These are phyloP conservation scores for Pulicaria dysenterica DNA, from an alignment of 129 eudicot genomes.

Conservation along the genomic window DNA sequence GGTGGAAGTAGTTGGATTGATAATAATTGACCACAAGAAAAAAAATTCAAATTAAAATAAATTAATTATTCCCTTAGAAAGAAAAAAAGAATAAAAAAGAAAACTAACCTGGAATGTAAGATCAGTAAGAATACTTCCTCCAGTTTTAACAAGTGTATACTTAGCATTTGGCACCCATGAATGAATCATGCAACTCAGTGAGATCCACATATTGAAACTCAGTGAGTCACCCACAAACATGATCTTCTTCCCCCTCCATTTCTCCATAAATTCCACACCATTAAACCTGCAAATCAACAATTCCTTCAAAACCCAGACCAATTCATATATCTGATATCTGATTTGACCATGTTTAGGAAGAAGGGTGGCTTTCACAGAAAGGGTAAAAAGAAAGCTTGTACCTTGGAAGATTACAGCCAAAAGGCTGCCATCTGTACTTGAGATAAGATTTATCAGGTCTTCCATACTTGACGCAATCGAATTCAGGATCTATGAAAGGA, in stretches of 20 bases:
- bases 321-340: not conserved
- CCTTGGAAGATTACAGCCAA: conserved; percentile 66
- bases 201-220: conserved; percentile 79
- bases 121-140: conserved; percentile 41
- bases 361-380: not conserved
- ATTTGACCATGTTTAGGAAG: not conserved
- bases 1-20: conserved; percentile 33
- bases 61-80: not conserved
- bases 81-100: not conserved
- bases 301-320: not conserved
- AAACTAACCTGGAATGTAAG: conserved; percentile 61
- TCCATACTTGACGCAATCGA: conserved; percentile 60
- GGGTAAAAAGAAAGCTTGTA: not conserved
- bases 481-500: conserved; percentile 72
- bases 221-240: conserved; percentile 87
- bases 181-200: conserved; percentile 80
- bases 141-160: conserved; percentile 38
- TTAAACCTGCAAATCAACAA: conserved; percentile 53
- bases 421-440: conserved; percentile 84
- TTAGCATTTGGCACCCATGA: conserved; percentile 65
- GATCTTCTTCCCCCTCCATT: conserved; percentile 71
- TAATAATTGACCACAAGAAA: conserved; percentile 28
- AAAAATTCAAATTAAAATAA: not conserved
- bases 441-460: conserved; percentile 66
- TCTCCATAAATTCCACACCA: conserved; percentile 57